These are phyloP conservation scores for Phytophthora hybrid DNA, from an alignment of 352 stramenopile genomes.

Conservation along the genomic window DNA sequence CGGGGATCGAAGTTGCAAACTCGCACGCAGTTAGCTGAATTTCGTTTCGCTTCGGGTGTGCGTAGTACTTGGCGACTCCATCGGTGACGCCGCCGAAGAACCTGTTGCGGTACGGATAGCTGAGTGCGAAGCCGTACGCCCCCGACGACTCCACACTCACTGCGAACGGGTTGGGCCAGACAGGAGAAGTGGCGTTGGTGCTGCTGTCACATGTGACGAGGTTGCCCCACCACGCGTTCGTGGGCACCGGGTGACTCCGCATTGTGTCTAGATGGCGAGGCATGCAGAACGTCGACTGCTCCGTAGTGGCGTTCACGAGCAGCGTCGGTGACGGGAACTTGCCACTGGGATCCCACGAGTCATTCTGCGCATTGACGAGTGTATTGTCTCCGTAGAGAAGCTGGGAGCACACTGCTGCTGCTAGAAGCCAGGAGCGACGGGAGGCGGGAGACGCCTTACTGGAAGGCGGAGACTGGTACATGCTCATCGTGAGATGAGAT, in stretches of 20 bases:
- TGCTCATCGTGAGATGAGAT: constrained; percentile 42
- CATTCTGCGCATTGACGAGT: constrained; percentile 33
- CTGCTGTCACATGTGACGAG: constrained; percentile 67
- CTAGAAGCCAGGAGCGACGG: constrained; percentile 21
- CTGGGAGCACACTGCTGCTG: constrained; percentile 29
- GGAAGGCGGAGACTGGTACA: constrained; percentile 10
- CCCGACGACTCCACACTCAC: constrained; percentile 55
- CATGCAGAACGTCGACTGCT: constrained; percentile 53
- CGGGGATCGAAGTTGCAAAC: constrained; percentile 50
- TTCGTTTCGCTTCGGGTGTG: constrained; percentile 68
- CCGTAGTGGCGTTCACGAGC: constrained; percentile 49
- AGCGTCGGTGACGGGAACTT: constrained; percentile 40
- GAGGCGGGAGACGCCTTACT: constrained; percentile 10
- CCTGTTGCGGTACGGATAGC: constrained; percentile 74
- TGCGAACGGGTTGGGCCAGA: constrained; percentile 80
- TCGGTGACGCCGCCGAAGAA: constrained; percentile 60
- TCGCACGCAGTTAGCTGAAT: constrained; percentile 67
- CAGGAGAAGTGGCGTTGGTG: constrained; percentile 57
- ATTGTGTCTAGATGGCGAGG: constrained; percentile 68
- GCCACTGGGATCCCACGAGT: constrained; percentile 59
- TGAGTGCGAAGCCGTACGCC: constrained; percentile 59
- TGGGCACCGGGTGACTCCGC: constrained; percentile 62
- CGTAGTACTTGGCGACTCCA: constrained; percentile 65
- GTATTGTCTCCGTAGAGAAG: constrained; percentile 23
- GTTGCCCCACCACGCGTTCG: constrained; percentile 88